Percentiles rank a stretch among this genome's conserved stretches.
These are phyloP conservation scores for Cladorrhinum samala DNA, from an alignment of 495 filamentous ascomycete genomes.

Conservation along the genomic window DNA sequence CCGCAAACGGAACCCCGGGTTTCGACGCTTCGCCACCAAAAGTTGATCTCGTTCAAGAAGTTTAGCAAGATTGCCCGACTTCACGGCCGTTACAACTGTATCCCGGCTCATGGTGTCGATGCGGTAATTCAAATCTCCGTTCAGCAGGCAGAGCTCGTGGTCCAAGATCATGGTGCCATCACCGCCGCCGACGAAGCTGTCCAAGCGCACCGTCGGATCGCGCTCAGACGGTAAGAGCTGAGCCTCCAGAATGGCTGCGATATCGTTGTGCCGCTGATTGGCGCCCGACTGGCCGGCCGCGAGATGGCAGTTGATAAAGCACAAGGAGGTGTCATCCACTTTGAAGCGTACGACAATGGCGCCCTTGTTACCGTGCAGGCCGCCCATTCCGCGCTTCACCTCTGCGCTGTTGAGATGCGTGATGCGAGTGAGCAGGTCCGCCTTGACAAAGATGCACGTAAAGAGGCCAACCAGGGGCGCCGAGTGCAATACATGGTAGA, in stretches of 20 bases:
- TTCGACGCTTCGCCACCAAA: conserved; percentile 75
- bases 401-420: conserved; percentile 70
- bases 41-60: conserved; percentile 94
- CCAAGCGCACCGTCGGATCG: conserved; percentile 52
- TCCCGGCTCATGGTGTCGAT: conserved; percentile 96
- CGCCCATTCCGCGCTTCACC: conserved; percentile 92
- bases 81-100: conserved; percentile 77
- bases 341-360: conserved; percentile 87
- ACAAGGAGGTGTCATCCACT: conserved; percentile 85
- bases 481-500: conserved; percentile 81
- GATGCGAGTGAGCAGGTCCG: conserved; percentile 66
- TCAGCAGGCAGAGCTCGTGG: conserved; percentile 91
- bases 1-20: conserved; percentile 80
- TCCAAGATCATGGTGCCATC: conserved; percentile 96
- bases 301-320: conserved; percentile 96
- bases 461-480: conserved; percentile 90
- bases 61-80: conserved; percentile 72
- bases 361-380: conserved; percentile 92
- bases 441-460: conserved; percentile 88
- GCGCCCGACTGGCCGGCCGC: conserved; percentile 90
- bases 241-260: conserved; percentile 82
- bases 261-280: conserved; percentile 84
- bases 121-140: conserved; percentile 96
- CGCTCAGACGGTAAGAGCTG: conserved; percentile 61
- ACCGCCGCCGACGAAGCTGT: conserved; percentile 81